Evolutionary conservation across 257 asterid genomes (phyloP).

Genomic region (Petunia secreta): DNA sequence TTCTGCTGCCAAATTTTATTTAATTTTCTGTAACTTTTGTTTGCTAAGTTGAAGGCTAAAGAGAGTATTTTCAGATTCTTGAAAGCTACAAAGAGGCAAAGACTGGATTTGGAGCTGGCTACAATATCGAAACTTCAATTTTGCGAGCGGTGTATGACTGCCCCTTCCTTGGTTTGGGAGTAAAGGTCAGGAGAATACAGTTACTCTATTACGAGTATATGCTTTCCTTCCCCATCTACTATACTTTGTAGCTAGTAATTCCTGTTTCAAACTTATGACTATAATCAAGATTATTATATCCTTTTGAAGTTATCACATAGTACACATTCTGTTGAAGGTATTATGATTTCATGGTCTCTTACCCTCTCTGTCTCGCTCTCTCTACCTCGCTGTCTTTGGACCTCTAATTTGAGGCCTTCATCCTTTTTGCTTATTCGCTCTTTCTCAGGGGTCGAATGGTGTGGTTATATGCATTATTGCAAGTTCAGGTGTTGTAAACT

Average conservation of each 20-base stretch:
- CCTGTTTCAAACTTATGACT: not conserved
- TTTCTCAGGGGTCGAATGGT: slow-evolving; percentile 68
- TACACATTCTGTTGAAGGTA: not conserved
- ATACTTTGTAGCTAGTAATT: not conserved
- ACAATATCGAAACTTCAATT: slow-evolving; percentile 65
- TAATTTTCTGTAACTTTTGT: slow-evolving; percentile 20
- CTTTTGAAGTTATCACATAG: not conserved
- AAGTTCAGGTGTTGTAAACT: slow-evolving; percentile 62
- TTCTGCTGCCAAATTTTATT: not conserved
- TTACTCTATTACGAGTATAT: not conserved
- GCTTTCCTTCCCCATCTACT: not conserved
- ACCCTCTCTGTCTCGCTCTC: not conserved
- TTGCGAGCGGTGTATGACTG: slow-evolving; percentile 72
- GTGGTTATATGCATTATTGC: slow-evolving; percentile 73
- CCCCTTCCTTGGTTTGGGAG: slow-evolving; percentile 74
- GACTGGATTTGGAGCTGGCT: slow-evolving; percentile 89
- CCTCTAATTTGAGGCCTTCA: slow-evolving; percentile 7
- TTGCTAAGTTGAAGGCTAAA: slow-evolving; percentile 28
- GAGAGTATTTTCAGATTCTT: slow-evolving; percentile 61
- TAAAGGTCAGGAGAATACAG: slow-evolving; percentile 52
- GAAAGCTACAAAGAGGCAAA: slow-evolving; percentile 62
- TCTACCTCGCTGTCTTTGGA: not conserved
- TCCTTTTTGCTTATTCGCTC: slow-evolving; percentile 30
- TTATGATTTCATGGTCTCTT: not conserved
- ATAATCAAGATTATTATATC: slow-evolving; percentile 1